Base-by-base conservation (phyloP, 2,329 filamentous ascomycete genomes). In the Epichloe hybrida region DNA sequence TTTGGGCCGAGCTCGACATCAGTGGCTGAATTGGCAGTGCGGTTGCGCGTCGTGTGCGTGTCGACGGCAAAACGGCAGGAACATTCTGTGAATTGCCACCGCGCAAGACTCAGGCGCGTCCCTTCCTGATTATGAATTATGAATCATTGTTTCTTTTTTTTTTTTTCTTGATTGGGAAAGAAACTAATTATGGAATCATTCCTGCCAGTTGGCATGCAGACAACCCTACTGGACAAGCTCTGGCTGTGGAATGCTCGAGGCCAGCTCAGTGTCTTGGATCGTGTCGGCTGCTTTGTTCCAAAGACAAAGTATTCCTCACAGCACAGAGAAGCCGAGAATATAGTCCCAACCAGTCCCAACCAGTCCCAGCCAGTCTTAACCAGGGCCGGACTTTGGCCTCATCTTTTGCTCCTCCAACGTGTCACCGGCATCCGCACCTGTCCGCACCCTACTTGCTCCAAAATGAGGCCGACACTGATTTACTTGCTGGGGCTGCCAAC, bases 401-500 rank as follows among this genome's bases (percentile, higher is more conserved):
- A 5, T 11, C 43, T 21, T 1, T 5, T 27, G 9, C 7, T 47
- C 11, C 20, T 23, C 35, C 46, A 20, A 21, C n/a, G 13, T 9
- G 34, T 17, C 46, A 23, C 15, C 31, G 31, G 13, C 5, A 7
- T 27, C 23, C 23, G 23, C 23, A 6, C 23, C 23, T 6, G n/a
- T 23, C 20, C 46, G n/a, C 21, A 37, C 27, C 20, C 9, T 37
- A 5, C 17, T 27, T 43, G 5, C 15, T 41, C 12, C 39, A 49
- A 46, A 39, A 55, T 52, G 52, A 52, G 37, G 39, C 17, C 31
- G 13, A 38, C 44, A 13, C 8, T 46, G 6, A 1, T 48, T 13
- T 34, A 12, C 35, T 36, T 52, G 35, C 42, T 52, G 17, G 27
- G 60, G 4, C 52, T 56, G 5, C 21, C 39, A 36, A 15, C 51